Evolutionary conservation across 2,329 filamentous ascomycete species (phyloP), one percentile per base, ranked within the genome.

Genomic region (Tolypocladium paradoxum): DNA sequence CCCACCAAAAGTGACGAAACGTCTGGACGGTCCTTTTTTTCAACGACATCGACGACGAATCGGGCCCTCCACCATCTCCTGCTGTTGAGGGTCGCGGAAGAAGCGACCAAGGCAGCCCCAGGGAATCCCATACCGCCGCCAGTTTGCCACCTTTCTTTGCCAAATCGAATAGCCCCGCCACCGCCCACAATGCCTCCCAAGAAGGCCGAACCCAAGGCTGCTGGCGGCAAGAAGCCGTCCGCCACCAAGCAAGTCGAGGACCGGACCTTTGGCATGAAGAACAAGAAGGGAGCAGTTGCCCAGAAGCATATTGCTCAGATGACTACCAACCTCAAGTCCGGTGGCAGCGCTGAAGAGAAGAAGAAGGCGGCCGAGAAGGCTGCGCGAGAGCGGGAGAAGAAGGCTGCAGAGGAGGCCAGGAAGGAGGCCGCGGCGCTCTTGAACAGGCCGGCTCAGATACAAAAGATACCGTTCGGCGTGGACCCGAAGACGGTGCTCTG

Each of bases 211-310:
- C 43, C 43, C 53, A 76, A 81, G 60, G 73, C 64, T 53, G 73
- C 64, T 53, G 75, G 64, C 61, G 76, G 73, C 68, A 83, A 83
- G 73, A 81, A 80, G 73, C 69, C 74, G 53, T 67, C 74, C 24
- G 70, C 74, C 55, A 63, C 74, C 62, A 90, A 90, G 74, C 65
- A 77, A 46, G 88, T 90, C 58, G 90, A 93, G 58, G 93, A 99
- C 77, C 93, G 92, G 76, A 96, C 93, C 49, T 99, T 99, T 78
- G 93, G 93, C 64, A 97, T 99, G 93, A 99, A 99, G 76, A 99
- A 99, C 69, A 99, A 99, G 78, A 99, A 96, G 79, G 93, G 93
- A 61, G 87, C 83, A 54, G 85, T 83, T 51, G 92, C 90, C 53
- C 89, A 97, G 74, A 95, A 85, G 72, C 83, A 91, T 62, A 97